Evolutionary conservation across 306 rosid species (phyloP), one percentile per base, ranked within the genome.

Genomic region (Crotalaria pallida): DNA sequence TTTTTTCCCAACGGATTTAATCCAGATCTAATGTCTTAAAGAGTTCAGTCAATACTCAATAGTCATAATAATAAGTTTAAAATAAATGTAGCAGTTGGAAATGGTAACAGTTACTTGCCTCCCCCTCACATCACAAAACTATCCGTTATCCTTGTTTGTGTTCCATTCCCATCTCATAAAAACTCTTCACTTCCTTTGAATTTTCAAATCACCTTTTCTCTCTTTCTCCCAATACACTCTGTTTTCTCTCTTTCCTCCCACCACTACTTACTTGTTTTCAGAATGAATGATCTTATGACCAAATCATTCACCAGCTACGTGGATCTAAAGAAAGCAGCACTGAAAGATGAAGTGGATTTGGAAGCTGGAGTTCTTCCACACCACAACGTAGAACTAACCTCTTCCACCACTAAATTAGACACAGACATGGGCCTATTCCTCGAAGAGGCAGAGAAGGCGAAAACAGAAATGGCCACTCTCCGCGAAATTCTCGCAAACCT

Each of bases 281-380:
- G 72, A 60, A 89, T 92, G 96, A 92, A 92, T 43, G 96, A 89
- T 47, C 80, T 92, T 2, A 89, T 92, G 96, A 92, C 98, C 23
- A 86, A 89, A 51, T 92, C 98, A 10, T 92, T 92, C 91, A 84
- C 87, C 10, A 89, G 41, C 84, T 89, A 92, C 22, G 92, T 92
- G 10, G 96, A 92, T 74, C 60, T 92, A 15, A 92, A 92, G 81
- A 92, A 89, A 64, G 87, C 85, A 0, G 92, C 96, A 9, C 80
- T 84, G 91, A 92, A 89, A 77, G 96, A 92, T 15, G 96, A 92
- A 15, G 34, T 73, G 44, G 96, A 92, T 67, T 75, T 92, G 43
- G 98, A 92, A 69, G 87, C 96, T 0, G 96, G 96, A n/a, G n/a
- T n/a, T 3, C 38, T 18, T 47, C 52, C 57, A 19, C 67, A 16